These are phyloP conservation scores for Xylaria sp. DNA, from an alignment of 2,329 filamentous ascomycete species.

Conservation along the genomic window DNA sequence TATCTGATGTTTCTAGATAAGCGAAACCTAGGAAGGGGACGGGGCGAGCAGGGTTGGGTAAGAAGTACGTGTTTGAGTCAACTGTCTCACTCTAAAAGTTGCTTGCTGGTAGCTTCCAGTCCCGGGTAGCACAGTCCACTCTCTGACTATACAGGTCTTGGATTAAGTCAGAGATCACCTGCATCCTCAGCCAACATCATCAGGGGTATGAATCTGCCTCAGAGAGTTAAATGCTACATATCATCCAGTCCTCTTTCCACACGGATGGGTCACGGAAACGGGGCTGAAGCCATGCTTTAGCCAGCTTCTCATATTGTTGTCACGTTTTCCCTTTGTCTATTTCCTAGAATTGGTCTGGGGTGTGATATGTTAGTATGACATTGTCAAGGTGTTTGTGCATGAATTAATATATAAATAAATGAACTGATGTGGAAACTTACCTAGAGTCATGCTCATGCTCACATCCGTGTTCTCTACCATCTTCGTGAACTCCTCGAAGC, in stretches of 20 bases:
- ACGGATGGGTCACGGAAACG: neutral
- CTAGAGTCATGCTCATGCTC: slow-evolving; percentile 78
- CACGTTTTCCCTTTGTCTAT: slow-evolving; percentile 5
- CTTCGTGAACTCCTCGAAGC: slow-evolving; percentile 97
- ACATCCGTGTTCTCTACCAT: slow-evolving; percentile 97
- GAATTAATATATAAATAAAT: neutral
- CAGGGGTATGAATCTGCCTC: slow-evolving; percentile 1
- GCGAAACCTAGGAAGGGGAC: too few relatives aligned
- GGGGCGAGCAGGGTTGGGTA: neutral
- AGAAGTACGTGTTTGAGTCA: slow-evolving; percentile 10
- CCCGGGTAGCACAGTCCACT: neutral
- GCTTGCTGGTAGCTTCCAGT: slow-evolving; percentile 5
- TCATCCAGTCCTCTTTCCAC: slow-evolving; percentile 1
- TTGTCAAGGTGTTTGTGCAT: neutral
- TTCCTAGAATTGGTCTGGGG: slow-evolving; percentile 38
- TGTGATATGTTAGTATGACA: slow-evolving; percentile 13
- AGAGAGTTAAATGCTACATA: slow-evolving; percentile 2
- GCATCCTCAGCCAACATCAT: slow-evolving; percentile 12
- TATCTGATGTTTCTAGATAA: too few relatives aligned
- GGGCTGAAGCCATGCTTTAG: neutral
- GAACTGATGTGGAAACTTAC: slow-evolving; percentile 55
- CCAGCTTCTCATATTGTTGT: slow-evolving; percentile 4
- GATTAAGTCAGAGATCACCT: slow-evolving; percentile 12
- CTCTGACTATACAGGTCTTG: slow-evolving; percentile 7
- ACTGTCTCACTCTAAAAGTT: slow-evolving; percentile 6